phyloP scores from a whole-genome alignment of 2,329 filamentous ascomycete genomes.

The Pseudocercospora macadamiae region DNA sequence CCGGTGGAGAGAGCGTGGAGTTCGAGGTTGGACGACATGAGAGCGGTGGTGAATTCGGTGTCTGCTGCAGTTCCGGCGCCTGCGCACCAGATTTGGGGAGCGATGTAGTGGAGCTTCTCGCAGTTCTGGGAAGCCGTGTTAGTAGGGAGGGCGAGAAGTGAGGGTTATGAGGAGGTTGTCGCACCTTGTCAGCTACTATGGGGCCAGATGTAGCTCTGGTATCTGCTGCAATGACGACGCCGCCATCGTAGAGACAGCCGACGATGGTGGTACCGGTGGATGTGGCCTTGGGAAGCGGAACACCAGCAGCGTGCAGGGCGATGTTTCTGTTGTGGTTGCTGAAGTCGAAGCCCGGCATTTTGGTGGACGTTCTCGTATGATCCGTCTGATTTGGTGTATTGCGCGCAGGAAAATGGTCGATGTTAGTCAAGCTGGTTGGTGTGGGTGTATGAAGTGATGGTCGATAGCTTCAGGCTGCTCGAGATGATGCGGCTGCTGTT shows the following conservation, averaged over 20 bases:
- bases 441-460: slow-evolving; percentile 1
- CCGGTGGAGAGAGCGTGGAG: slow-evolving; percentile 95
- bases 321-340: slow-evolving; percentile 99
- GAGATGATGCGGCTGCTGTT: slow-evolving; percentile 22
- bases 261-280: slow-evolving; percentile 99
- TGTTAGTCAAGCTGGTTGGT: neutral
- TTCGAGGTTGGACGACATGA: slow-evolving; percentile 98
- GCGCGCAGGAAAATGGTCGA: slow-evolving; percentile 13
- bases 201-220: slow-evolving; percentile 95
- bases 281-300: slow-evolving; percentile 94
- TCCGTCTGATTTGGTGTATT: neutral
- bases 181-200: slow-evolving; percentile 95
- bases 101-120: slow-evolving; percentile 99
- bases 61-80: slow-evolving; percentile 97
- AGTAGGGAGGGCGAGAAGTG: slow-evolving; percentile 4
- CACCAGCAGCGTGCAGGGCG: slow-evolving; percentile 88
- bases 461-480: slow-evolving; percentile 16
- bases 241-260: slow-evolving; percentile 92
- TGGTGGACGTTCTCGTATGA: slow-evolving; percentile 10
- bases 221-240: slow-evolving; percentile 97
- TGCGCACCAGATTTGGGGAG: slow-evolving; percentile 98
- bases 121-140: slow-evolving; percentile 67
- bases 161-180: slow-evolving; percentile 9
- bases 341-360: slow-evolving; percentile 98
- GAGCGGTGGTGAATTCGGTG: slow-evolving; percentile 97